Evolutionary conservation across 179 eudicot species (phyloP), one percentile per base, ranked within the genome.

Genomic region (Beta corolliflora): DNA sequence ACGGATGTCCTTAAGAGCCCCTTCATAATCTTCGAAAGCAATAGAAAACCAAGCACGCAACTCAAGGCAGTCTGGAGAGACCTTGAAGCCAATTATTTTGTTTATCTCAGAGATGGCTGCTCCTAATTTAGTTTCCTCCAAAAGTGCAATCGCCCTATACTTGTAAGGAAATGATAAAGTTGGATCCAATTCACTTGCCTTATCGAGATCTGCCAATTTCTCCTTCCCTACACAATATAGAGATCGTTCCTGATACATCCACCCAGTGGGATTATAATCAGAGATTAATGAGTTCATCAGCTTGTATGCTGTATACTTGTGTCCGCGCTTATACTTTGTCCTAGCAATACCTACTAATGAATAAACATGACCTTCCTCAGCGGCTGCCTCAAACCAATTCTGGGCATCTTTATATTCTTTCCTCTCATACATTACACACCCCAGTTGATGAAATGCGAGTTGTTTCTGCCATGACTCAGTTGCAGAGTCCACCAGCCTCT

Each of bases 241-340:
- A 6, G 97, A 93, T 29, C 95, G 86, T 84, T 94, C 98, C 80
- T 93, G 98, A 83, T 88, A 93, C 94, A 94, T 94, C 98, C 98
- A 94, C 31, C 98, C 98, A 15, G 89, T 84, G 23, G 91, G 97
- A 52, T 86, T 85, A 80, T 86, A 71, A 73, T 89, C 90, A 75
- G 89, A 84, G 12, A 93, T 81, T 69, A 94, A 87, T 9, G 95
- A 85, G 73, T 89, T 89, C 85, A 90, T 88, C 87, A 84, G 65
- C 85, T 93, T 93, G 81, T 94, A 94, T 45, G 97, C 95, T 1
- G 89, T 83, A 73, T 87, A 94, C 88, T 84, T 93, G 73, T 94
- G 97, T 21, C 98, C 98, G 3, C 92, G 93, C 84, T 91, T 93
- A 88, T 85, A 91, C 81, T 91, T 92, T 29, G 94, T 69, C 80